Evolutionary conservation across 306 rosid genomes (phyloP).

Genomic region (Mimosa pudica): DNA sequence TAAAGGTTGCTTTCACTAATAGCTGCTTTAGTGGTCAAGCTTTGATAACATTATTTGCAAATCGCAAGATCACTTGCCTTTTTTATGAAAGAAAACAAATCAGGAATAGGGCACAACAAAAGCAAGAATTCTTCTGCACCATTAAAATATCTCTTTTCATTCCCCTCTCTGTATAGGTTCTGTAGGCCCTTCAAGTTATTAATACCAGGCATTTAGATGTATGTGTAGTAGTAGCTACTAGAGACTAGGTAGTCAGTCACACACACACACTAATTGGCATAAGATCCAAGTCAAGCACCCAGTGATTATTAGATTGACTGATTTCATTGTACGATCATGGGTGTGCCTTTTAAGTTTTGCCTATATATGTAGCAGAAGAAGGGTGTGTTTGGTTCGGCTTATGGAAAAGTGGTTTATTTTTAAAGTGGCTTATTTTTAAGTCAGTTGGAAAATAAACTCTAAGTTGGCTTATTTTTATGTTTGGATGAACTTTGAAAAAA

Average conservation of each 20-base stretch:
- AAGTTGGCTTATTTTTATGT: too few relatives aligned
- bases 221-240: slow-evolving; percentile 12
- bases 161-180: slow-evolving; percentile 21
- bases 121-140: slow-evolving; percentile 24
- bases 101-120: slow-evolving; percentile 35
- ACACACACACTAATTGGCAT: slow-evolving; percentile 1
- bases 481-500: too few relatives aligned
- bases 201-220: neutral
- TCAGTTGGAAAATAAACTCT: too few relatives aligned
- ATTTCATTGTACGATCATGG: neutral
- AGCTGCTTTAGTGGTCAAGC: slow-evolving; percentile 47
- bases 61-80: slow-evolving; percentile 41
- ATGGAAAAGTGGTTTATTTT: too few relatives aligned
- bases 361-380: neutral
- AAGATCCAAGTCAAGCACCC: slow-evolving; percentile 8
- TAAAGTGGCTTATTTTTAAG: too few relatives aligned
- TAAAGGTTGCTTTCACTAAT: slow-evolving; percentile 54
- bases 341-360: slow-evolving; percentile 30
- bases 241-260: neutral
- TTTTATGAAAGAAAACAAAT: slow-evolving; percentile 38
- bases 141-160: slow-evolving; percentile 15
- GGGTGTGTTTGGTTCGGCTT: too few relatives aligned
- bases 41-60: slow-evolving; percentile 41
- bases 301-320: slow-evolving; percentile 11
- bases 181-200: slow-evolving; percentile 32